Evolutionary conservation across 139 green algal genomes (phyloP).

Genomic region (Tetradesmus lagerheimii): DNA sequence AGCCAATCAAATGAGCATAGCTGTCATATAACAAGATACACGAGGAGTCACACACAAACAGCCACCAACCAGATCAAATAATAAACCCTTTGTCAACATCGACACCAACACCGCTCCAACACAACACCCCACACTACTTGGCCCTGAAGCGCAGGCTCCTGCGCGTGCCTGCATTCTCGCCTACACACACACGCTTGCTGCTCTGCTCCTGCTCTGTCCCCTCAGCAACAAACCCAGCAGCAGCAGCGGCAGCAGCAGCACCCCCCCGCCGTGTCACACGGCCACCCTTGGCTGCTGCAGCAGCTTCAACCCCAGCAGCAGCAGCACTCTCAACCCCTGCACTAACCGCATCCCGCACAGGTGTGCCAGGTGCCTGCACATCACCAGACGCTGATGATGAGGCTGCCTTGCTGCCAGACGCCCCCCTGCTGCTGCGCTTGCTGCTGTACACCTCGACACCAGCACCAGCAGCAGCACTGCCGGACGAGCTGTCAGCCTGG

Average conservation of each 20-base stretch:
- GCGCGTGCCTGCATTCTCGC: constrained; percentile 1
- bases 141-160: constrained; percentile 8
- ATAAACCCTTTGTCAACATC: background rate
- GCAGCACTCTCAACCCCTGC: background rate
- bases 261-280: background rate
- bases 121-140: background rate
- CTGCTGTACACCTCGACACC: background rate
- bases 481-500: background rate
- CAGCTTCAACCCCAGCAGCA: background rate
- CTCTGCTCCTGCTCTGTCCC: background rate
- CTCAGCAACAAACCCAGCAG: background rate
- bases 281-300: background rate
- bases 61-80: background rate
- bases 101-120: background rate
- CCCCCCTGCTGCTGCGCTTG: background rate
- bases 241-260: background rate
- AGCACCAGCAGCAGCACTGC: background rate
- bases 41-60: background rate
- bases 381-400: background rate
- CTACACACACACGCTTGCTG: constrained; percentile 24
- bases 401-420: background rate
- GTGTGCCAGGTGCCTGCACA: background rate
- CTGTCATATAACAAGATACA: no score
- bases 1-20: background rate
- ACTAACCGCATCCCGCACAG: background rate